Evolutionary conservation across 169 alveolate species (phyloP).

Genomic region (Plasmodium gonderi): DNA sequence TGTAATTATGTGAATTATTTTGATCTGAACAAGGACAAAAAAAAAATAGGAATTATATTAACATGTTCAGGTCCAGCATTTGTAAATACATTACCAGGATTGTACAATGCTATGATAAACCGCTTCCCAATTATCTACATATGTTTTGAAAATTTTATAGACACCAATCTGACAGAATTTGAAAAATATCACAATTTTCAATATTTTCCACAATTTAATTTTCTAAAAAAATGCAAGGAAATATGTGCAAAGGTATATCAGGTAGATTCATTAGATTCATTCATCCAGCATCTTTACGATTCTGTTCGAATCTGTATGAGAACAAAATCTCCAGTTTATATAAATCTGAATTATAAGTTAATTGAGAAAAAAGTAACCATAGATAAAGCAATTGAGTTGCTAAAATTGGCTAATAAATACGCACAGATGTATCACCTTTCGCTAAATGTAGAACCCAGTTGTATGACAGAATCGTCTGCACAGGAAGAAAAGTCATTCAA

Average conservation of each 20-base stretch:
- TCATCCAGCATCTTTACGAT: slow-evolving; percentile 1
- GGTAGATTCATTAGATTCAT: slow-evolving; percentile 33
- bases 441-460: background rate
- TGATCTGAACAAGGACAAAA: slow-evolving; percentile 5
- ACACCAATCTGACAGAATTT: slow-evolving; percentile 12
- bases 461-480: background rate
- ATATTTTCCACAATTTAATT: slow-evolving; percentile 47
- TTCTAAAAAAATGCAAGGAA: slow-evolving; percentile 44
- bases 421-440: background rate
- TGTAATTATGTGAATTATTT: slow-evolving; percentile 62
- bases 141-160: slow-evolving; percentile 45
- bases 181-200: slow-evolving; percentile 60
- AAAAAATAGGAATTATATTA: slow-evolving; percentile 48
- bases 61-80: slow-evolving; percentile 74
- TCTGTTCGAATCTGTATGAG: background rate
- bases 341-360: slow-evolving; percentile 51
- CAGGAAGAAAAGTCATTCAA: background rate
- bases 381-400: slow-evolving; percentile 16
- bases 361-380: background rate
- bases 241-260: slow-evolving; percentile 33
- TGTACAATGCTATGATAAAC: slow-evolving; percentile 56
- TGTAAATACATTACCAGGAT: slow-evolving; percentile 59
- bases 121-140: slow-evolving; percentile 51
- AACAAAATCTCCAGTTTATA: slow-evolving; percentile 30
- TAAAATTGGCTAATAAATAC: background rate